A percentile compares a stretch with the other conserved stretches of the same genome.
These are phyloP conservation scores for Malassezia arunalokei DNA, from an alignment of 1,284 basidiomycete genomes.

Conservation along the genomic window DNA sequence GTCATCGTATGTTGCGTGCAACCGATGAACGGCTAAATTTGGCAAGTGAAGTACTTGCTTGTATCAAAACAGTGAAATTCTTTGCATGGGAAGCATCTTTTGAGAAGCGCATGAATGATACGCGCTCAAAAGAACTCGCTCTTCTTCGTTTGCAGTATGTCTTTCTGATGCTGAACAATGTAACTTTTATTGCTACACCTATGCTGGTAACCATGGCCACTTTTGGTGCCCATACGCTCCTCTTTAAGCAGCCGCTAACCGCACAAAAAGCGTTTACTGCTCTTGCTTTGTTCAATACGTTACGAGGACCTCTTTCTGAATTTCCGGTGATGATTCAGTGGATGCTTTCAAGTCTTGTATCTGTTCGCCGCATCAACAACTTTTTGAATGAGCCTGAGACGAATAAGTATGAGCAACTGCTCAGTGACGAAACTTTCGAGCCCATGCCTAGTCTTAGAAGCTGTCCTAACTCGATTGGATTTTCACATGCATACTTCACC, in stretches of 20 bases:
- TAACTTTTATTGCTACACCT: conserved; percentile 53
- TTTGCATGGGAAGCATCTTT: conserved; percentile 52
- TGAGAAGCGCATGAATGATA: conserved; percentile 49
- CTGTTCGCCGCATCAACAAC: conserved; percentile 46
- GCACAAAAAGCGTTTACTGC: conserved; percentile 51
- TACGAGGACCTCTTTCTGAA: conserved; percentile 34
- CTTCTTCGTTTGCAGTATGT: conserved; percentile 48
- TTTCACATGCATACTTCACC: conserved; percentile 49
- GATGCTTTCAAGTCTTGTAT: conserved; percentile 46
- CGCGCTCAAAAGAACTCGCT: conserved; percentile 49
- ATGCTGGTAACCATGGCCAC: conserved; percentile 57
- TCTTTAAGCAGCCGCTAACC: conserved; percentile 50
- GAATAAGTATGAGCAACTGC: conserved; percentile 51
- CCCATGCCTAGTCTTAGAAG: neutral
- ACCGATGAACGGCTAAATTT: conserved; percentile 52
- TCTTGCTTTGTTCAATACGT: conserved; percentile 50
- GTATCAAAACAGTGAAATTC: conserved; percentile 55
- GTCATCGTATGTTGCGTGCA: conserved; percentile 49
- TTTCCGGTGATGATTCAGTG: conserved; percentile 48
- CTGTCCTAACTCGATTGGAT: conserved; percentile 48
- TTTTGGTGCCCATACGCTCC: conserved; percentile 54
- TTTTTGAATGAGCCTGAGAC: conserved; percentile 53
- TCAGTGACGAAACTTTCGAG: conserved; percentile 24
- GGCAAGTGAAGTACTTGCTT: conserved; percentile 52
- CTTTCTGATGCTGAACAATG: conserved; percentile 46